Percentiles rank a stretch among this genome's conserved stretches.
Conservation (phyloP, 108 stramenopile species). For the Skeletonema costatum region DNA sequence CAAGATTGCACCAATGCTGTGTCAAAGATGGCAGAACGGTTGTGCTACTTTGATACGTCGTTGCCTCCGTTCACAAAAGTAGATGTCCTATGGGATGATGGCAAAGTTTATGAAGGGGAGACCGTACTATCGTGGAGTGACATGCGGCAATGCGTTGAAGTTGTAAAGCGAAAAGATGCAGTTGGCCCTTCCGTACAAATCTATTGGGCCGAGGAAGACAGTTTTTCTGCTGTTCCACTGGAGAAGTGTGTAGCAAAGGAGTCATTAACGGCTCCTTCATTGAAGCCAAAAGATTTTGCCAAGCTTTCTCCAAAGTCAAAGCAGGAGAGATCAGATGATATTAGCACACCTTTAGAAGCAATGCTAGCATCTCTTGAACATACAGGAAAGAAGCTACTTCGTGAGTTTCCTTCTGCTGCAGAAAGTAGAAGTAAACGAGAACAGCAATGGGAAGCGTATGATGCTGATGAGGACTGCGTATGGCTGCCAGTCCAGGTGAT, state of each 20-base stretch:
- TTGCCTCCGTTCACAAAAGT: constrained; percentile 28
- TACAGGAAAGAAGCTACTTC: constrained; percentile 17
- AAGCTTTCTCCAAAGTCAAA: neutral
- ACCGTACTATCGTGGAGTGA: constrained; percentile 23
- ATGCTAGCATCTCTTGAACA: constrained; percentile 26
- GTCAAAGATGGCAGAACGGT: constrained; percentile 24
- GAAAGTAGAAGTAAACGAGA: constrained; percentile 1
- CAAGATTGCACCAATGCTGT: constrained; percentile 17
- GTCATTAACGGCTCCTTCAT: neutral
- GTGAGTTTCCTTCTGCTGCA: neutral
- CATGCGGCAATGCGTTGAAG: constrained; percentile 2
- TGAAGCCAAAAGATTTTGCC: neutral
- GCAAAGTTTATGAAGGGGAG: constrained; percentile 25
- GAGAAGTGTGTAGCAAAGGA: constrained; percentile 7
- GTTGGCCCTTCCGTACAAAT: constrained; percentile 27
- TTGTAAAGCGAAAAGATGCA: neutral
- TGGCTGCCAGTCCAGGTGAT: constrained; percentile 34
- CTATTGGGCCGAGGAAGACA: constrained; percentile 40
- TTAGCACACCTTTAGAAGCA: constrained; percentile 25
- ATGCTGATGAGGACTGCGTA: constrained; percentile 41
- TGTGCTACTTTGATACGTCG: constrained; percentile 33
- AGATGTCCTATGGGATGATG: constrained; percentile 37
- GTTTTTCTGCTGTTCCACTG: constrained; percentile 31
- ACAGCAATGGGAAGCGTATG: constrained; percentile 38
- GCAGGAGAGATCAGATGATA: neutral